Evolutionary conservation across 1,284 basidiomycete genomes (phyloP), one percentile per base, ranked within the genome.

Genomic region (Malassezia pachydermatis): DNA sequence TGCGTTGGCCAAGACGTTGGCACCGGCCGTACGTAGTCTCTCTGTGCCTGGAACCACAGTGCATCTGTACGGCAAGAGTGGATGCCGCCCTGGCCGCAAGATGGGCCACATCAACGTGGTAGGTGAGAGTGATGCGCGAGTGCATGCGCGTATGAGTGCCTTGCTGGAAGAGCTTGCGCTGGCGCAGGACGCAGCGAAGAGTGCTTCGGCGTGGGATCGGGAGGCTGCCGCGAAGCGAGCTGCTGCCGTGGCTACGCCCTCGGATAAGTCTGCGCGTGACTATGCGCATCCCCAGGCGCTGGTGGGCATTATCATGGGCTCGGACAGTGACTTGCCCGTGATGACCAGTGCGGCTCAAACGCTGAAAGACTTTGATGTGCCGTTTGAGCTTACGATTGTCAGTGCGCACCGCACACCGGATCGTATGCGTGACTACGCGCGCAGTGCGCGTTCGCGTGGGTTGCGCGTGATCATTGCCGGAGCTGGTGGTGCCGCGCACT

Each of bases 41-140:
- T 66, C 75, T 4, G 76, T 84, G 7, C 81, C 85, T 0, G 92
- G 94, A 3, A 82, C 87, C 0, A 78, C 80, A 3, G 79, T 86
- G 3, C 92, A 98, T 67, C 78, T 96, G 3, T 98, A 98, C 72
- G 94, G 92, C 35, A 99, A 99, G 74, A 75, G 80, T 6, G 87
- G 86, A 55, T 88, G 82, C 65, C 78, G 90, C 36, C 84, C 82
- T 60, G 92, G 90, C 10, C 77, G 92, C 48, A 99, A 99, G 76
- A 95, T 98, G 88, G 92, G 92, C 0, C 94, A 98, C 72, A 82
- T 96, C 67, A 98, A 90, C 22, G 69, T 98, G 50, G 84, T 89
- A 7, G 92, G 85, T 0, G 74, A 80, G 39, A 84, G 80, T 1
- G 89, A 95, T 63, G 84, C 86, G 1, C 78, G 84, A 58, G 78